Base-by-base conservation (phyloP, 768 basidiomycete genomes). In the Boletus coccyginus region DNA sequence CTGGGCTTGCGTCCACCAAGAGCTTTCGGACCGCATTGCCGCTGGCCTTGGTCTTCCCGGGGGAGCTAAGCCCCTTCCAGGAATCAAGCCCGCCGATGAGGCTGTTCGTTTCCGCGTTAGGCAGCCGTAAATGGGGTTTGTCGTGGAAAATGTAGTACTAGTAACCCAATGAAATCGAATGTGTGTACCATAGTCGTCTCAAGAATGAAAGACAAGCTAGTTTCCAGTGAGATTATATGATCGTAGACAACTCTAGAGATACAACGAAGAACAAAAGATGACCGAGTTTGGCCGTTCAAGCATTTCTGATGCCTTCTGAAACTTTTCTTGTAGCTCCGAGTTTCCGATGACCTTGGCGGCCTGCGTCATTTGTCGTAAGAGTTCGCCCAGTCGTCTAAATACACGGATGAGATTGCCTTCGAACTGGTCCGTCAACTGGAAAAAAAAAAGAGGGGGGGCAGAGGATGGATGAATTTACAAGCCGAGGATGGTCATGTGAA, bases 301-400 rank as follows among this genome's bases (percentile, higher is more conserved):
- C 90, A 95, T 87, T 73, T 94, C 93, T 0, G 90, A 87, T 16
- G 90, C 81, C 68, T 91, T 91, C 62, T 89, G 90, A 66, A 99
- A 98, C 72, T 94, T 97, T 65, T 94, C 86, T 73, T 94, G 86
- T 19, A 99, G 78, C 65, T 98, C 97, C 12, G 80, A 80, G 71
- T 98, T 98, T 12, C 97, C 97, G 60, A 98, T 98, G 19, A 97
- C 97, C 67, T 94, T 94, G 5, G 96, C 92, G 1, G 92, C 94
- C 65, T 90, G 85, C 14, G 87, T 85, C 97, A 99, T 99, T 74
- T 99, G 97, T 35, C 95, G 84, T 24, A 99, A 78, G 19, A 99
- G 81, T 72, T 99, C 97, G 46, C 95, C 92, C 21, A 99, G 74
- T 14, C 97, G 86, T 46, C 97, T 81, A 79, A 99, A 99, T 7